Evolutionary conservation across 192 early-diverging fungal species (phyloP).

Genomic region (Coemansia sp.): DNA sequence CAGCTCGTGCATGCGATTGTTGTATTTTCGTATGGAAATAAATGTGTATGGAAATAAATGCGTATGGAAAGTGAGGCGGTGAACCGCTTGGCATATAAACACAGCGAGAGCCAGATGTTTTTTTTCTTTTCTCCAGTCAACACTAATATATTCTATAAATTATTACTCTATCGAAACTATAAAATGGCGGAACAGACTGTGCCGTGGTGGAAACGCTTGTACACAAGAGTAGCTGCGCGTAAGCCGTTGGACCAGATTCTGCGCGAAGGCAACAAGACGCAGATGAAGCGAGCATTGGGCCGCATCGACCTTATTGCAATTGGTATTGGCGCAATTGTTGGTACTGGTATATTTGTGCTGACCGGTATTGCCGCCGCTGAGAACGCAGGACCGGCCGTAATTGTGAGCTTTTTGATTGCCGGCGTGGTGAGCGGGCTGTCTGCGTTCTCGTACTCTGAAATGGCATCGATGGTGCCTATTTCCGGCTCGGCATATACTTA

Average conservation of each 20-base stretch:
- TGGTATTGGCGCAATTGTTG: constrained; percentile 77
- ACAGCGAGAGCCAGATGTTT: too few relatives aligned
- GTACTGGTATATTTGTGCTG: constrained; percentile 80
- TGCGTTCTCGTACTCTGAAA: constrained; percentile 81
- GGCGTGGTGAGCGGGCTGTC: constrained; percentile 73
- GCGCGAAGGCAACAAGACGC: constrained; percentile 45
- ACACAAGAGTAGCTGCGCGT: constrained; percentile 22
- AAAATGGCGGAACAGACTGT: neutral
- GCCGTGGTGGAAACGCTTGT: constrained; percentile 30
- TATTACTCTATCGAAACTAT: neutral
- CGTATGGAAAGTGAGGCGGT: neutral
- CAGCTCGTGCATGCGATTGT: neutral
- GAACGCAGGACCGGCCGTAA: constrained; percentile 80
- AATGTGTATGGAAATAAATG: constrained; percentile 12
- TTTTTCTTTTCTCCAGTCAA: neutral
- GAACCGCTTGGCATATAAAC: too few relatives aligned
- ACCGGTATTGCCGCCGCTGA: constrained; percentile 69
- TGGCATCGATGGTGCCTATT: constrained; percentile 83
- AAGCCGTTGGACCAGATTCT: constrained; percentile 49
- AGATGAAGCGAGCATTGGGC: constrained; percentile 58
- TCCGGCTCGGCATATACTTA: constrained; percentile 87
- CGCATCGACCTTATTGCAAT: constrained; percentile 63
- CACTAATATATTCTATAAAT: neutral
- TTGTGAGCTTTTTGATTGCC: constrained; percentile 77
- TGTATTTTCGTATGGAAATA: neutral